Percentiles rank a stretch among this genome's conserved stretches.
These are phyloP conservation scores for Allomyces macrogynus DNA, from an alignment of 192 early-diverging fungal genomes.

Conservation along the genomic window DNA sequence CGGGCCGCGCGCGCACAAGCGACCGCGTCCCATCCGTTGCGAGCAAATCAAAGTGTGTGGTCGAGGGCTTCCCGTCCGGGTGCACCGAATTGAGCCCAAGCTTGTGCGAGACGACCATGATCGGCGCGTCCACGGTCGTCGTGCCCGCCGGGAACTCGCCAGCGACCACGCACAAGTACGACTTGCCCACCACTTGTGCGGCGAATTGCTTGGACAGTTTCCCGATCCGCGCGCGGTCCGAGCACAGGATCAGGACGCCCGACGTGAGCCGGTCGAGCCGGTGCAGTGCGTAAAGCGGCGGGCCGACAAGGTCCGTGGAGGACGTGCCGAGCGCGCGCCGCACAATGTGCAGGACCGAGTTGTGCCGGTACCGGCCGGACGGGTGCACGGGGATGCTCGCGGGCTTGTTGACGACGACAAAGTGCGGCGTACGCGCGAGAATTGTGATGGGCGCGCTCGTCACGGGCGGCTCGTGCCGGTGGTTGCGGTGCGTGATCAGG, in stretches of 20 bases:
- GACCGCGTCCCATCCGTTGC: conserved; percentile 48
- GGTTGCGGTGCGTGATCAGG: conserved; percentile 57
- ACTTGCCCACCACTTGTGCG: conserved; percentile 51
- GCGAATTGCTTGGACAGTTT: conserved; percentile 43
- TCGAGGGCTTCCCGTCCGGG: conserved; percentile 64
- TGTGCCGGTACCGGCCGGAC: conserved; percentile 72
- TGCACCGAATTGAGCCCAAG: conserved; percentile 73
- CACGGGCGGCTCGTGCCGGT: conserved; percentile 91
- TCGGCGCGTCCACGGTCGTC: conserved; percentile 55
- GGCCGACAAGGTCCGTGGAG: conserved; percentile 9
- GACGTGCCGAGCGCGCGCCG: conserved; percentile 16
- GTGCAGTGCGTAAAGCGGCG: conserved; percentile 43
- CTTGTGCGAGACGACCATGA: conserved; percentile 65
- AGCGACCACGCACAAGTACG: conserved; percentile 69
- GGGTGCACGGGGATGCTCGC: conserved; percentile 65
- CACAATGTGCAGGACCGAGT: conserved; percentile 52
- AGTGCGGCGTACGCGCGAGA: conserved; percentile 32
- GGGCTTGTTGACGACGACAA: conserved; percentile 74
- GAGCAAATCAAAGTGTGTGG: conserved; percentile 66
- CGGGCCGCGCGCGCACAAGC: conserved; percentile 57
- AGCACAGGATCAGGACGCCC: conserved; percentile 65
- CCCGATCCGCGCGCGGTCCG: conserved; percentile 30
- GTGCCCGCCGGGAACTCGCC: conserved; percentile 63
- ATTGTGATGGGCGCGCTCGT: conserved; percentile 39
- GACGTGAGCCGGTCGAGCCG: conserved; percentile 86